Percentiles rank a stretch among this genome's conserved stretches.
phyloP scores from a whole-genome alignment of 257 asterid species.

The Capsicum rhomboideum region DNA sequence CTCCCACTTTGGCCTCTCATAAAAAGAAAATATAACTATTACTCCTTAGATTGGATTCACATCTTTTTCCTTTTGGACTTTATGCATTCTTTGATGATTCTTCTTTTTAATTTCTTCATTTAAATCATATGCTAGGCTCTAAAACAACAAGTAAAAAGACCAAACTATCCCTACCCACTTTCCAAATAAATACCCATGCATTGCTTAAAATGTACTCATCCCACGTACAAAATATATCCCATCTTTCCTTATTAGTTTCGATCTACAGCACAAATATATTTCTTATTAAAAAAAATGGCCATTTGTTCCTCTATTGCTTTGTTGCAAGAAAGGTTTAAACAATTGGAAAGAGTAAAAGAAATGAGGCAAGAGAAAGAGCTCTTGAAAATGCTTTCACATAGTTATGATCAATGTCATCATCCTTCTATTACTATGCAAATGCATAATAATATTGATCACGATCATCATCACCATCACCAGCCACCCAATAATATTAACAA shows the following conservation, averaged over 20 bases:
- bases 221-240: neutral
- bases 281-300: neutral
- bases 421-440: neutral
- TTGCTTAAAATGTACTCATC: neutral
- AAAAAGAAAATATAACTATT: slow-evolving; percentile 9
- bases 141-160: neutral
- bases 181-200: neutral
- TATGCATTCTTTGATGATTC: slow-evolving; percentile 38
- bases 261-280: neutral
- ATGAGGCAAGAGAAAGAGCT: slow-evolving; percentile 30
- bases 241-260: neutral
- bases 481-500: neutral
- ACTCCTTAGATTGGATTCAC: slow-evolving; percentile 46
- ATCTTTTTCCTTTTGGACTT: slow-evolving; percentile 53
- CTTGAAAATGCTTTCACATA: neutral
- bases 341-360: slow-evolving; percentile 22
- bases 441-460: neutral
- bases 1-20: slow-evolving; percentile 35
- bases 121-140: slow-evolving; percentile 10
- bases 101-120: slow-evolving; percentile 10
- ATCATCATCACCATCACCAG: neutral
- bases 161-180: neutral
- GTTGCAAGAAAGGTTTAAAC: slow-evolving; percentile 30
- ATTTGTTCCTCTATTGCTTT: slow-evolving; percentile 24
- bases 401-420: neutral